Evolutionary conservation across 163 green algal species (phyloP).

Genomic region (Scenedesmus sp.): DNA sequence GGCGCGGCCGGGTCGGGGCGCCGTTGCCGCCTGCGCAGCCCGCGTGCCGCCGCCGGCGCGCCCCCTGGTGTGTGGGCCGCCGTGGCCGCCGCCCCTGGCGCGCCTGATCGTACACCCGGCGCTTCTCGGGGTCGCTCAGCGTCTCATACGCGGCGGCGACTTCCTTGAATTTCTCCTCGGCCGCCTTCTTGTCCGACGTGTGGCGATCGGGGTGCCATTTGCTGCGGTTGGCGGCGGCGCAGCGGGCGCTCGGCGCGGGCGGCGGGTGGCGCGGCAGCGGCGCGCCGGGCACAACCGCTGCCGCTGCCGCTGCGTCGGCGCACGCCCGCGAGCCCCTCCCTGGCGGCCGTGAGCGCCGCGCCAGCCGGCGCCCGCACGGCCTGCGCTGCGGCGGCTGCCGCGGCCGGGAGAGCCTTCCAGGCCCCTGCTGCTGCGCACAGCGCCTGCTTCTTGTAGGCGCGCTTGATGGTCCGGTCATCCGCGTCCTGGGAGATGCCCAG

Average conservation of each 20-base stretch:
- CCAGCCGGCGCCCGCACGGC: too few relatives aligned
- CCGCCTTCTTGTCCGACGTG: conserved; percentile 80
- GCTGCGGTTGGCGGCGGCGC: conserved; percentile 3
- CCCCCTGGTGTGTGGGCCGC: too few relatives aligned
- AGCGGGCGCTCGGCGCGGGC: too few relatives aligned
- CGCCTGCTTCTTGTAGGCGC: conserved; percentile 75
- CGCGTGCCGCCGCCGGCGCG: too few relatives aligned
- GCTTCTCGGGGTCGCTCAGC: conserved; percentile 82
- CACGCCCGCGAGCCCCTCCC: too few relatives aligned
- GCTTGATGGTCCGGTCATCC: conserved; percentile 80
- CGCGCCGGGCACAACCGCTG: background rate
- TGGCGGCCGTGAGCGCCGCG: too few relatives aligned
- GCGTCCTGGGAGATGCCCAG: conserved; percentile 72
- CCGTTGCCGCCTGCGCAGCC: too few relatives aligned
- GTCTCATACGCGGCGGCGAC: conserved; percentile 86
- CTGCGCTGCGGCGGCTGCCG: background rate
- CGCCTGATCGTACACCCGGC: conserved; percentile 82
- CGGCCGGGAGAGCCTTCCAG: background rate
- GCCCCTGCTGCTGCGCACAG: conserved; percentile 59
- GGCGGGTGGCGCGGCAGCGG: too few relatives aligned
- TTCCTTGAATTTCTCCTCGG: conserved; percentile 78
- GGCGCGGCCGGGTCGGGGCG: too few relatives aligned
- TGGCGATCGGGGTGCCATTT: conserved; percentile 91
- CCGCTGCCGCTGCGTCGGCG: too few relatives aligned
- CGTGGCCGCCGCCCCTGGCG: too few relatives aligned